Evolutionary conservation across 2,329 filamentous ascomycete genomes (phyloP).

Genomic region (Trichothecium roseum): DNA sequence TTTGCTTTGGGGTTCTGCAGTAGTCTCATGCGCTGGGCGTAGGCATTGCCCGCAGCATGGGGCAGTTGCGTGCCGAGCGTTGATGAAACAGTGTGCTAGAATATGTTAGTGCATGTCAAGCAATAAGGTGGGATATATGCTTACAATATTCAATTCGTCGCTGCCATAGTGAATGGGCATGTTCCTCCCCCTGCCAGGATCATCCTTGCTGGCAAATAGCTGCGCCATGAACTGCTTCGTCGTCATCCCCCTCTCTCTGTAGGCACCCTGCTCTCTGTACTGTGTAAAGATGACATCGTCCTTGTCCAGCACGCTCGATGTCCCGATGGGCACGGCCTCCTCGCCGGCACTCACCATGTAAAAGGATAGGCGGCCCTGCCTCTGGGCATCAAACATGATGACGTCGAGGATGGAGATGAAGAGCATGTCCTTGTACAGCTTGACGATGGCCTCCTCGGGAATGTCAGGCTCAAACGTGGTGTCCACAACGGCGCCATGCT

Average conservation of each 20-base stretch:
- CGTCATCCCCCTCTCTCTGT: constrained; percentile 79
- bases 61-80: constrained; percentile 83
- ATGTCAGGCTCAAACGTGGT: constrained; percentile 59
- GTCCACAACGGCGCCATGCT: constrained; percentile 77
- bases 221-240: constrained; percentile 91
- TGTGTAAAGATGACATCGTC: constrained; percentile 89
- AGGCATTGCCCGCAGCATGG: constrained; percentile 78
- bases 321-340: constrained; percentile 87
- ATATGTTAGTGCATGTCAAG: not conserved
- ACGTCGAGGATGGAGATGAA: constrained; percentile 79
- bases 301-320: constrained; percentile 71
- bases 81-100: constrained; percentile 70
- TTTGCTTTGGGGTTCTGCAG: constrained; percentile 59
- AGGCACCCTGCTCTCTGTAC: constrained; percentile 88
- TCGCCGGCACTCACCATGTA: constrained; percentile 96
- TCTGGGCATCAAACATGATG: constrained; percentile 96
- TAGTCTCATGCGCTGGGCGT: constrained; percentile 75
- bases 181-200: constrained; percentile 73
- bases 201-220: constrained; percentile 77
- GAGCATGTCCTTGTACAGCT: constrained; percentile 57
- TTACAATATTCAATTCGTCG: constrained; percentile 69
- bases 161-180: constrained; percentile 98
- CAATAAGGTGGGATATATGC: no score
- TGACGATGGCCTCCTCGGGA: constrained; percentile 48
- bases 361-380: constrained; percentile 88